A percentile compares a stretch with the other conserved stretches of the same genome.
Conservation (phyloP, 495 filamentous ascomycete species). For the Aspergillus ostianus region DNA sequence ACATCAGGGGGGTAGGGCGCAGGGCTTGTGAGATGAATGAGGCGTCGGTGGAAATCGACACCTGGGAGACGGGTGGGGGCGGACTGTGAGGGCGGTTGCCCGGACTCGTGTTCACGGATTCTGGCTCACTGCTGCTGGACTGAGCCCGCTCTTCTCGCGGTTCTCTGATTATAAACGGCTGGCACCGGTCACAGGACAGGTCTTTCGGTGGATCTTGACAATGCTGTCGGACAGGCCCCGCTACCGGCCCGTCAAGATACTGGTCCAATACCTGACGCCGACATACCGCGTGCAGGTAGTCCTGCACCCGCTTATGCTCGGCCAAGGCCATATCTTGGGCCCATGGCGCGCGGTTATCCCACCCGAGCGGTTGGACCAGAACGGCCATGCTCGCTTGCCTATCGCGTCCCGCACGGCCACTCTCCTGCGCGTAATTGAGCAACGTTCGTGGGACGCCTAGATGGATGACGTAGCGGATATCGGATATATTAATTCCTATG, state of each 20-base stretch:
- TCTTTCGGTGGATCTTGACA: not conserved
- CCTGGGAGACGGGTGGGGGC: too few relatives aligned
- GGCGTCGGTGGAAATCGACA: too few relatives aligned
- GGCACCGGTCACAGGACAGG: not conserved
- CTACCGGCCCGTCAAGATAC: conserved; percentile 4
- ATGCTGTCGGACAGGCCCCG: not conserved
- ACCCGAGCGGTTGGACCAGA: conserved; percentile 9
- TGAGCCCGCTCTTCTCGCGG: too few relatives aligned
- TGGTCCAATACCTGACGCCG: not conserved
- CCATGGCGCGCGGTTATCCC: not conserved
- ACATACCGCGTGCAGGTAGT: conserved; percentile 2
- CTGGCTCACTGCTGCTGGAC: too few relatives aligned
- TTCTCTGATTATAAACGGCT: not conserved
- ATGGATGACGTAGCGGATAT: conserved; percentile 23
- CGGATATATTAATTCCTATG: conserved; percentile 22
- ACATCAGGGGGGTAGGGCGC: too few relatives aligned
- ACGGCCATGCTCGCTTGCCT: conserved; percentile 14
- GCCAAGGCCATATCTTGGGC: not conserved
- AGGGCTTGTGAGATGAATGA: too few relatives aligned
- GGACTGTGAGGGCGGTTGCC: too few relatives aligned
- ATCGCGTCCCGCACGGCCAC: conserved; percentile 22
- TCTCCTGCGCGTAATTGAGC: conserved; percentile 26
- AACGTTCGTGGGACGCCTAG: conserved; percentile 11
- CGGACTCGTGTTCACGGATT: too few relatives aligned
- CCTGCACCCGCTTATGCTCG: not conserved